phyloP scores from a whole-genome alignment of 371 early-diverging fungal species.

The Saksenaea oblongispora region DNA sequence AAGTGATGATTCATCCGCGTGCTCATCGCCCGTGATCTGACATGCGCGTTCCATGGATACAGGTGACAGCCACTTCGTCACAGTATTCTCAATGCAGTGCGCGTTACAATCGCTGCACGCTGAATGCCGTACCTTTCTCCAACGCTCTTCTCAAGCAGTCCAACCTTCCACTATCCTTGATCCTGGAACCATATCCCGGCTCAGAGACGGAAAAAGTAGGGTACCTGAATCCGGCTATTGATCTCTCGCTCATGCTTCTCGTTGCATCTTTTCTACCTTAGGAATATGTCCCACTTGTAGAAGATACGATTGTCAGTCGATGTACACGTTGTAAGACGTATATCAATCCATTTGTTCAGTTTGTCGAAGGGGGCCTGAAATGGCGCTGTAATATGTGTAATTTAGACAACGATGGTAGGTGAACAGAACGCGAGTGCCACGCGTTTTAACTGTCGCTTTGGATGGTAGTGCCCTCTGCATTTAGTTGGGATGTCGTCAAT shows the following conservation, averaged over 20 bases:
- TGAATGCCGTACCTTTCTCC: constrained; percentile 74
- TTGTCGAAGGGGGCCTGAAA: constrained; percentile 73
- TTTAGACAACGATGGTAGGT: constrained; percentile 72
- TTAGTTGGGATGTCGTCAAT: constrained; percentile 75
- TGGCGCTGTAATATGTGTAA: constrained; percentile 90
- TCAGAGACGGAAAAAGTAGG: constrained; percentile 2
- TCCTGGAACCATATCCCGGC: constrained; percentile 70
- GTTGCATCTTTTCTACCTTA: constrained; percentile 9
- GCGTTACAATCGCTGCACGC: constrained; percentile 69
- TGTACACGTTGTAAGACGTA: constrained; percentile 87
- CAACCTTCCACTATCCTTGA: constrained; percentile 75
- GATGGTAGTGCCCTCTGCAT: constrained; percentile 73
- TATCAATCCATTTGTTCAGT: constrained; percentile 85
- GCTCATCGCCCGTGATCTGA: not conserved
- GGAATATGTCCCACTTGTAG: constrained; percentile 67
- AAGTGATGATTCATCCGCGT: constrained; percentile 8
- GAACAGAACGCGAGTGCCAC: not conserved
- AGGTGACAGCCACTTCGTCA: constrained; percentile 49
- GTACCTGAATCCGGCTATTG: not conserved
- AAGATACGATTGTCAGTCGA: constrained; percentile 72
- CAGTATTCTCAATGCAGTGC: constrained; percentile 49
- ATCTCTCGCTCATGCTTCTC: constrained; percentile 2
- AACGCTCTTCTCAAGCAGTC: constrained; percentile 65
- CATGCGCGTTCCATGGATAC: not conserved
- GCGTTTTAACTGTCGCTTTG: not conserved